Conservation (phyloP, 2,329 filamentous ascomycete species). For the Colletotrichum tropicicola region DNA sequence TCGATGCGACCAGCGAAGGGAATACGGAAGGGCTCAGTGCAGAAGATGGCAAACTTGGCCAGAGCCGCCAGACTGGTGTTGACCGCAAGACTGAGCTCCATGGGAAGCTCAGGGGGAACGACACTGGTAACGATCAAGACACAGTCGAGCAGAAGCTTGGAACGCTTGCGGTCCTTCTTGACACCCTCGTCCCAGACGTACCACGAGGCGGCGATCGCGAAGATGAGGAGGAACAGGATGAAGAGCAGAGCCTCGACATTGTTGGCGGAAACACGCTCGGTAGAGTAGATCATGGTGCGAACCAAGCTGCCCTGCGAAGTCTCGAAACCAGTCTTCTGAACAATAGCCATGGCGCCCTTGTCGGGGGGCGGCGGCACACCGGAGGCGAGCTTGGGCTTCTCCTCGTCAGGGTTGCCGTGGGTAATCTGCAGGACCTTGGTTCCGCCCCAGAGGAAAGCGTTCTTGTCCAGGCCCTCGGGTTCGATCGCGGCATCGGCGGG, state of each 20-base stretch:
- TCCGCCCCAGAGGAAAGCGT: constrained; percentile 93
- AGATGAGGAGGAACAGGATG: constrained; percentile 95
- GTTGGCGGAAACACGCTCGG: constrained; percentile 97
- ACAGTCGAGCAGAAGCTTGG: constrained; percentile 96
- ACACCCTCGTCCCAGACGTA: constrained; percentile 99
- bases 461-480: constrained; percentile 93
- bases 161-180: constrained; percentile 91
- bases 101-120: constrained; percentile 96
- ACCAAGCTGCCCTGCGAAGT: constrained; percentile 98
- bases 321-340: constrained; percentile 98
- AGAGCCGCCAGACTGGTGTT: constrained; percentile 96
- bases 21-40: constrained; percentile 98
- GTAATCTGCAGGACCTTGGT: constrained; percentile 97
- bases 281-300: constrained; percentile 99
- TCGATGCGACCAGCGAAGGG: constrained; percentile 96
- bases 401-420: constrained; percentile 82
- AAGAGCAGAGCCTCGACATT: constrained; percentile 96
- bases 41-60: constrained; percentile 97
- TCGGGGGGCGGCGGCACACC: constrained; percentile 88
- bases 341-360: constrained; percentile 91
- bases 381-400: constrained; percentile 74
- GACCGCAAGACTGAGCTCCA: constrained; percentile 97
- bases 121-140: constrained; percentile 98
- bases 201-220: constrained; percentile 97
- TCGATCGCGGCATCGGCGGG: constrained; percentile 84